These are phyloP conservation scores for Candida dajiaensis DNA, from an alignment of 805 yeast genomes.

Conservation along the genomic window DNA sequence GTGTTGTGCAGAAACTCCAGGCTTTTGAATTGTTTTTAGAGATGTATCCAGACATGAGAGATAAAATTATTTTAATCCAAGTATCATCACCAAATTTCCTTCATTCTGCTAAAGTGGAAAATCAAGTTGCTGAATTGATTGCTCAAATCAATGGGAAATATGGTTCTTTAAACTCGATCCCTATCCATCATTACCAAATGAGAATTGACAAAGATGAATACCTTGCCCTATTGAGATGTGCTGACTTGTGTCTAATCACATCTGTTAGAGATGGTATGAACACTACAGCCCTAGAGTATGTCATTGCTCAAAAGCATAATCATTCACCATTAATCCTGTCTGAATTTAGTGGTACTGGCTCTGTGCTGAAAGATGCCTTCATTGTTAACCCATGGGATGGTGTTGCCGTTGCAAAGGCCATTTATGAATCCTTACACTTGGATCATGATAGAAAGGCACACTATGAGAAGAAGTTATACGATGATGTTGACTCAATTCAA, in stretches of 20 bases:
- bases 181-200: conserved; percentile 90
- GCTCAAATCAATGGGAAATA: conserved; percentile 77
- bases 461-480: conserved; percentile 50
- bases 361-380: conserved; percentile 65
- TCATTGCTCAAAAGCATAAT: conserved; percentile 74
- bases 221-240: conserved; percentile 78
- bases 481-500: conserved; percentile 70
- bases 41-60: conserved; percentile 90
- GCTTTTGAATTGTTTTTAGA: conserved; percentile 86
- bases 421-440: conserved; percentile 62
- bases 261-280: conserved; percentile 95
- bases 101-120: conserved; percentile 58
- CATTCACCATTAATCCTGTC: conserved; percentile 77
- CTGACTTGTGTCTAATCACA: conserved; percentile 85
- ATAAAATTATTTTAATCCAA: conserved; percentile 82
- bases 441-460: conserved; percentile 36
- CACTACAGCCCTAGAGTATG: conserved; percentile 89
- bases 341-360: conserved; percentile 88
- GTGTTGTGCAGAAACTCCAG: conserved; percentile 87
- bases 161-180: conserved; percentile 77
- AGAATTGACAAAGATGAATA: conserved; percentile 85
- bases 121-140: conserved; percentile 77
- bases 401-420: conserved; percentile 83
- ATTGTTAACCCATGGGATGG: conserved; percentile 97
- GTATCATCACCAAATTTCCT: conserved; percentile 68